Evolutionary conservation across 257 asterid species (phyloP), one percentile per base, ranked within the genome.

Genomic region (Agastache rugosa): DNA sequence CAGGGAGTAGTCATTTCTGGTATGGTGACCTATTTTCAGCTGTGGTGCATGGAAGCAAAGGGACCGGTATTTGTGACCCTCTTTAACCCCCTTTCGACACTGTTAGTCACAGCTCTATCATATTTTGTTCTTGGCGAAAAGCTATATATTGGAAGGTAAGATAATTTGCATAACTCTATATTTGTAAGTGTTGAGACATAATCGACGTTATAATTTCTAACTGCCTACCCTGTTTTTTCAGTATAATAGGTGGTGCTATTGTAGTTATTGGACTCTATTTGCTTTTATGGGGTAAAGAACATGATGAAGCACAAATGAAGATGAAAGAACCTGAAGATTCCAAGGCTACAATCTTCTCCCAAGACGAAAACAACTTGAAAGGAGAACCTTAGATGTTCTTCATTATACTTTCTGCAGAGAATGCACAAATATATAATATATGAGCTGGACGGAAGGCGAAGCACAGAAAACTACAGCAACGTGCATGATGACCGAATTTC

Each of bases 31-130:
- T 88, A 69, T 77, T 63, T 87, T 55, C 88, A 85, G 51, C 86
- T 90, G 15, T 88, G 89, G 91, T 88, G 96, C 91, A 88, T 81
- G 29, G 92, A 88, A 59, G 80, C 74, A 68, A 88, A 83, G 76
- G 97, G 97, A 3, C 96, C 96, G 0, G 93, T 92, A 37, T 92
- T 90, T 51, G 93, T 88, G 61, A 90, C 96, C 2, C 80, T 92
- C 85, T 92, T 88, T 34, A 92, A 88, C 74, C 97, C 97, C 3
- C 83, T 92, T 10, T 76, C 91, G 5, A 78, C 97, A 45, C 11
- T 90, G 35, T 50, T 88, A 56, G 96, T 88, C 12, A 89, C 96
- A 31, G 25, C 69, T 61, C 73, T 92, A 47, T 77, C 91, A 10
- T 92, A 87, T 61, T 88, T 87, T 44, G 83, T 84, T 72, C 86